These are phyloP conservation scores for Aspergillus candidus DNA, from an alignment of 2,329 filamentous ascomycete genomes.

Conservation along the genomic window DNA sequence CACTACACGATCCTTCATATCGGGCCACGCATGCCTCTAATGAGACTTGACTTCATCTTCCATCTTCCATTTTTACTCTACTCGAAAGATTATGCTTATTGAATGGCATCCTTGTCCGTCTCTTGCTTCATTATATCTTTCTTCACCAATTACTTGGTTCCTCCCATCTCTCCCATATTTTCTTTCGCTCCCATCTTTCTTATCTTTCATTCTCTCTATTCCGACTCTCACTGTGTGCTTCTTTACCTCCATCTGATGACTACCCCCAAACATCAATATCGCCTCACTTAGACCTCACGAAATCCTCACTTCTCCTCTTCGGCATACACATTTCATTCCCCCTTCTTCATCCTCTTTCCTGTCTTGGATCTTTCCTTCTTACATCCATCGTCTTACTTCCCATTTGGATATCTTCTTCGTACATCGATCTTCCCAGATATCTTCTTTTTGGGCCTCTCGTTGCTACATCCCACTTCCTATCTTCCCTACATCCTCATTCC, in stretches of 20 bases:
- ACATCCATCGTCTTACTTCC: too few species aligned
- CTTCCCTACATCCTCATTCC: not conserved
- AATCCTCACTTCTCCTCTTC: not conserved
- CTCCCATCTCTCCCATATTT: not conserved
- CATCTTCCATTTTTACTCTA: too few species aligned
- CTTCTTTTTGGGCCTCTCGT: too few species aligned
- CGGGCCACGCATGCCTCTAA: too few species aligned
- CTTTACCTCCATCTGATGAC: too few species aligned
- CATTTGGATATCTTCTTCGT: too few species aligned
- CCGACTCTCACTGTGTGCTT: not conserved
- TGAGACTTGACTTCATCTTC: too few species aligned
- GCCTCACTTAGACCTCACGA: not conserved
- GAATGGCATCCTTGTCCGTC: too few species aligned
- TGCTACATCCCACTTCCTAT: not conserved
- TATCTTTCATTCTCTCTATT: not conserved
- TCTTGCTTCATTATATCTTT: not conserved
- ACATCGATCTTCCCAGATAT: not conserved
- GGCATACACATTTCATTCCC: not conserved
- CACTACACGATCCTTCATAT: too few species aligned
- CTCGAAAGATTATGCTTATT: too few species aligned
- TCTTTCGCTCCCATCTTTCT: not conserved
- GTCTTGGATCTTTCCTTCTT: not conserved
- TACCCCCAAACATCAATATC: too few species aligned
- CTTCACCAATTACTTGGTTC: not conserved
- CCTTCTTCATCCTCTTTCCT: not conserved